Conservation (phyloP, 495 filamentous ascomycete genomes). For the Apiosordaria backusii region DNA sequence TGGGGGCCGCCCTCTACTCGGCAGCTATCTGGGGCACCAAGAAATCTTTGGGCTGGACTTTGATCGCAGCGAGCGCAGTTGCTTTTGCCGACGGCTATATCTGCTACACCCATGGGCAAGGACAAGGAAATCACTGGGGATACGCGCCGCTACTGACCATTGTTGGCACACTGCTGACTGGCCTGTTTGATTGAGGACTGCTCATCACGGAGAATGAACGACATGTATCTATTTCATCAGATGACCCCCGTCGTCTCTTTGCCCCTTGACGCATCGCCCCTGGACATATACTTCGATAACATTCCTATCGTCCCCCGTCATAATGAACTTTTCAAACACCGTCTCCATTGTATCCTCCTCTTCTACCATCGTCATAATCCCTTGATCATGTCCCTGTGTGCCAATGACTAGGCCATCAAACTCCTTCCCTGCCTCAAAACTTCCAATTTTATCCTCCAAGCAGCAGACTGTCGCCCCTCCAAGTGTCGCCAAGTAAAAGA, state of each 20-base stretch:
- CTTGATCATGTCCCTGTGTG: constrained; percentile 36
- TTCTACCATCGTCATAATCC: constrained; percentile 52
- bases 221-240: neutral
- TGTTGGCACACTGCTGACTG: constrained; percentile 34
- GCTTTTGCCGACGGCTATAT: constrained; percentile 48
- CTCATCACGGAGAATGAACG: neutral
- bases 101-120: constrained; percentile 40
- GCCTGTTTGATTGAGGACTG: neutral
- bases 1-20: constrained; percentile 46
- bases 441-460: constrained; percentile 53
- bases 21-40: constrained; percentile 38
- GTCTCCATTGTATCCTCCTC: constrained; percentile 45
- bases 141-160: constrained; percentile 46
- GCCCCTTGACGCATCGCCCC: constrained; percentile 44
- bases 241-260: neutral
- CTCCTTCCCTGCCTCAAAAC: constrained; percentile 57
- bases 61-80: constrained; percentile 42
- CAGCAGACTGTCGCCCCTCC: constrained; percentile 61
- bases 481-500: constrained; percentile 60
- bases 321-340: constrained; percentile 62
- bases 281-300: constrained; percentile 55
- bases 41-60: constrained; percentile 44
- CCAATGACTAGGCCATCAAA: constrained; percentile 62
- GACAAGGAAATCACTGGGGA: constrained; percentile 54
- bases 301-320: constrained; percentile 65